Percentiles rank a stretch among this genome's conserved stretches.
These are phyloP conservation scores for Kodamaea suecica DNA, from an alignment of 1,139 yeast species.

Conservation along the genomic window DNA sequence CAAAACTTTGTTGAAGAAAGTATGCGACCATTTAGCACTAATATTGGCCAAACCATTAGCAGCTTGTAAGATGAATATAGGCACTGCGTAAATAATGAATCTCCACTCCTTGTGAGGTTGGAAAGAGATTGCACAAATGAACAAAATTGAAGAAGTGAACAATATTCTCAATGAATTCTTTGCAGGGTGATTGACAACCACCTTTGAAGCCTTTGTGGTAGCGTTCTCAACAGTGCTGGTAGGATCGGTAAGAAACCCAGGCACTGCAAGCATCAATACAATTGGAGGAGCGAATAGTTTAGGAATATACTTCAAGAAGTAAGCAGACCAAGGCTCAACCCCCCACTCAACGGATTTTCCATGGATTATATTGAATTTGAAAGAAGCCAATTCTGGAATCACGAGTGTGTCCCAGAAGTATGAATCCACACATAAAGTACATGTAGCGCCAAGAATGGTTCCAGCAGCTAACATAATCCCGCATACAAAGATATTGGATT, in stretches of 20 bases:
- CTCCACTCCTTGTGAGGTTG: slow-evolving; percentile 97
- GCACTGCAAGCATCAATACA: slow-evolving; percentile 43
- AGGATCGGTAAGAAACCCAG: slow-evolving; percentile 45
- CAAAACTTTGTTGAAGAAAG: slow-evolving; percentile 28
- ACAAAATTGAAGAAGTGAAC: slow-evolving; percentile 47
- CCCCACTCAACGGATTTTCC: slow-evolving; percentile 87
- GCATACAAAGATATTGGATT: slow-evolving; percentile 36
- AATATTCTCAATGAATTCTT: slow-evolving; percentile 35
- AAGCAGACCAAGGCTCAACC: slow-evolving; percentile 66
- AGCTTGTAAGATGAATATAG: slow-evolving; percentile 63
- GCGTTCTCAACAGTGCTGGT: slow-evolving; percentile 17
- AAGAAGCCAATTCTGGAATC: slow-evolving; percentile 74
- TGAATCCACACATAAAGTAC: slow-evolving; percentile 61
- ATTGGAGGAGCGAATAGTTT: slow-evolving; percentile 66
- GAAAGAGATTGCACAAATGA: slow-evolving; percentile 60
- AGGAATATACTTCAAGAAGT: slow-evolving; percentile 47
- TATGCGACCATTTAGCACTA: slow-evolving; percentile 29
- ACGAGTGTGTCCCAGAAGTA: slow-evolving; percentile 62
- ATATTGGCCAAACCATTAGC: slow-evolving; percentile 58
- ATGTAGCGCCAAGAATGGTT: slow-evolving; percentile 45
- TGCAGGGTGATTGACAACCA: slow-evolving; percentile 37
- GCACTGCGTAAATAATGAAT: slow-evolving; percentile 72
- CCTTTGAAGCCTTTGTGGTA: slow-evolving; percentile 18
- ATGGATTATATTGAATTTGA: slow-evolving; percentile 66
- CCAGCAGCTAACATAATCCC: slow-evolving; percentile 51